phyloP scores from a whole-genome alignment of 106 monocot genomes.

The Dioscorea zingiberensis region DNA sequence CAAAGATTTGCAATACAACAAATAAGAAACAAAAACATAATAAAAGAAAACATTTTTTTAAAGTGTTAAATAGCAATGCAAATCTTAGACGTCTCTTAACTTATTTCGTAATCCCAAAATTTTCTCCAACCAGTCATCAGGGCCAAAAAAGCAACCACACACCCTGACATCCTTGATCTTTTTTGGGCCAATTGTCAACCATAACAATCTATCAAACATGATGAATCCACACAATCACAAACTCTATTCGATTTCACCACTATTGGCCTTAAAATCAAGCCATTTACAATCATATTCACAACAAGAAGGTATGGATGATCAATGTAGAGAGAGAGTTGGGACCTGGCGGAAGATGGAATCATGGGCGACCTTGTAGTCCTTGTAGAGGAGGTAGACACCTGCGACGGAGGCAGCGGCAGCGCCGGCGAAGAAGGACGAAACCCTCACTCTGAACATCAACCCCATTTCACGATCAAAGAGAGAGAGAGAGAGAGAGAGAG shows the following conservation, averaged over 20 bases:
- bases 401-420: constrained; percentile 8
- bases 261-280: neutral
- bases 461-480: constrained; percentile 1
- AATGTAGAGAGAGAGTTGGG: neutral
- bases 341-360: constrained; percentile 45
- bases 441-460: constrained; percentile 1
- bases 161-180: too few species aligned
- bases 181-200: too few species aligned
- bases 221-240: neutral
- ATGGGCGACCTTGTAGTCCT: constrained; percentile 59
- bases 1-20: too few species aligned
- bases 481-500: too few species aligned
- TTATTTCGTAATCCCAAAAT: too few species aligned
- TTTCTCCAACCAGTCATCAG: too few species aligned
- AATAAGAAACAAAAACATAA: too few species aligned
- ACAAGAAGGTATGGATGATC: neutral
- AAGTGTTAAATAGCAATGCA: too few species aligned
- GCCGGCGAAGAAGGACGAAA: constrained; percentile 10
- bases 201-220: neutral
- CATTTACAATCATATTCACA: neutral
- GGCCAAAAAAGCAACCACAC: too few species aligned
- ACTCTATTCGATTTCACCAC: neutral
- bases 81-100: too few species aligned
- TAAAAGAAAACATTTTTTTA: too few species aligned
- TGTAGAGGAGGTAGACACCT: constrained; percentile 34